These are phyloP conservation scores for Sequoiadendron giganteum DNA, from an alignment of 75 land plant genomes.

Conservation along the genomic window DNA sequence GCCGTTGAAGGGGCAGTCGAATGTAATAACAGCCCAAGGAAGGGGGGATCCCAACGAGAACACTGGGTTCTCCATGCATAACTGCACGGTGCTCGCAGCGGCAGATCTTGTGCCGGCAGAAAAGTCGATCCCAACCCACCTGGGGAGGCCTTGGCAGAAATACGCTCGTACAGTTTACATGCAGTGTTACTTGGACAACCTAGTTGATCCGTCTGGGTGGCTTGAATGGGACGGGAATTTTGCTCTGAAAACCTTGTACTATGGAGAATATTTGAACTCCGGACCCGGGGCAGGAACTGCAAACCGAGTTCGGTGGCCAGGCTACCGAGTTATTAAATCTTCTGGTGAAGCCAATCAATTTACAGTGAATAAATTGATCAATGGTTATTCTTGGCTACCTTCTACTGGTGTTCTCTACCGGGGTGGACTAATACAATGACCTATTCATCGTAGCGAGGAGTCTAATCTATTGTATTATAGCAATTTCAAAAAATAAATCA, in stretches of 20 bases:
- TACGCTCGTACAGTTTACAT: slow-evolving; percentile 23
- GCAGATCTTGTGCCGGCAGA: background rate
- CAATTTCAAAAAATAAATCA: too few relatives aligned
- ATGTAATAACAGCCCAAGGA: background rate
- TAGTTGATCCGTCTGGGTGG: slow-evolving; percentile 28
- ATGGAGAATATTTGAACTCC: slow-evolving; percentile 22
- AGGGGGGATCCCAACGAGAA: background rate
- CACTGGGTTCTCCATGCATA: background rate
- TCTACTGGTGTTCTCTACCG: background rate
- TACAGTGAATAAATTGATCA: slow-evolving; percentile 24
- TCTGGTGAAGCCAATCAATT: slow-evolving; percentile 18
- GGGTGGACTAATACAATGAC: background rate
- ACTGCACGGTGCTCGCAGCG: background rate
- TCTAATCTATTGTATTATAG: too few relatives aligned
- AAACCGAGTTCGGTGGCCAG: slow-evolving; percentile 29
- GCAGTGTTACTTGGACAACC: slow-evolving; percentile 10
- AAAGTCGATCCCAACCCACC: slow-evolving; percentile 9
- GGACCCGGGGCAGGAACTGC: slow-evolving; percentile 19
- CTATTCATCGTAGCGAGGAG: background rate
- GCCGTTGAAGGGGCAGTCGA: background rate
- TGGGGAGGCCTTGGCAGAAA: slow-evolving; percentile 34
- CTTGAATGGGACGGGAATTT: slow-evolving; percentile 19
- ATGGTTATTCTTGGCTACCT: slow-evolving; percentile 35
- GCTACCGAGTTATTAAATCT: slow-evolving; percentile 15
- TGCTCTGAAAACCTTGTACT: slow-evolving; percentile 18